These are phyloP conservation scores for Penicillium sp. DNA, from an alignment of 2,329 filamentous ascomycete species.

Conservation along the genomic window DNA sequence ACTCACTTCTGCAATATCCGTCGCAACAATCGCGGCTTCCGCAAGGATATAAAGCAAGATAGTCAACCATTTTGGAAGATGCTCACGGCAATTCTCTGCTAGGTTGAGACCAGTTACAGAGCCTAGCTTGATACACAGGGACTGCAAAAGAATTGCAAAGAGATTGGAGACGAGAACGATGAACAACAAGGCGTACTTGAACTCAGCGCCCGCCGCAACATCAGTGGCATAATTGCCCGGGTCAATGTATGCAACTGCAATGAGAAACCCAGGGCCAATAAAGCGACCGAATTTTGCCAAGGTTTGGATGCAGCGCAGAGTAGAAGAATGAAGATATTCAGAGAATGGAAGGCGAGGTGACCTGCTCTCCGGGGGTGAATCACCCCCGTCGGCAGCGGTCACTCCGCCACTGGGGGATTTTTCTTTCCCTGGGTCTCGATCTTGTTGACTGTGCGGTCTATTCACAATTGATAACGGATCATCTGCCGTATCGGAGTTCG, in stretches of 20 bases:
- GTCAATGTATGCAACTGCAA: conserved; percentile 53
- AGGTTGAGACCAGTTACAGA: conserved; percentile 69
- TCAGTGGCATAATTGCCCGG: conserved; percentile 54
- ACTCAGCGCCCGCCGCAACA: conserved; percentile 49
- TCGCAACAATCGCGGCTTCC: conserved; percentile 69
- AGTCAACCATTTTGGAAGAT: conserved; percentile 67
- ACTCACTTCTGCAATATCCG: conserved; percentile 66
- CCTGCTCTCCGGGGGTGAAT: conserved; percentile 33
- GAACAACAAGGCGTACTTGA: conserved; percentile 48
- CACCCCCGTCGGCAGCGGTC: conserved; percentile 27
- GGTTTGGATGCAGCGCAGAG: conserved; percentile 26
- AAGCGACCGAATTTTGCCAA: conserved; percentile 46
- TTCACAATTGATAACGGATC: conserved; percentile 25
- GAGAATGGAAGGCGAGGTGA: conserved; percentile 34
- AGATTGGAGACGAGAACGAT: conserved; percentile 51
- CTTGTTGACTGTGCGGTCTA: conserved; percentile 22
- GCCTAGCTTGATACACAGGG: conserved; percentile 61
- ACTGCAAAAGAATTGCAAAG: conserved; percentile 51
- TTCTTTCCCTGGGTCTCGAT: conserved; percentile 23
- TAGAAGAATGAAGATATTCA: conserved; percentile 15
- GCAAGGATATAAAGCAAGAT: conserved; percentile 62
- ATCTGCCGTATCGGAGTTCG: conserved; percentile 27
- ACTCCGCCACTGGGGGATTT: conserved; percentile 30
- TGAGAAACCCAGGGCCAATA: conserved; percentile 50
- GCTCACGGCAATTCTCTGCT: conserved; percentile 65